Evolutionary conservation across 306 rosid genomes (phyloP).

Genomic region (Fragaria nilgerrensis): DNA sequence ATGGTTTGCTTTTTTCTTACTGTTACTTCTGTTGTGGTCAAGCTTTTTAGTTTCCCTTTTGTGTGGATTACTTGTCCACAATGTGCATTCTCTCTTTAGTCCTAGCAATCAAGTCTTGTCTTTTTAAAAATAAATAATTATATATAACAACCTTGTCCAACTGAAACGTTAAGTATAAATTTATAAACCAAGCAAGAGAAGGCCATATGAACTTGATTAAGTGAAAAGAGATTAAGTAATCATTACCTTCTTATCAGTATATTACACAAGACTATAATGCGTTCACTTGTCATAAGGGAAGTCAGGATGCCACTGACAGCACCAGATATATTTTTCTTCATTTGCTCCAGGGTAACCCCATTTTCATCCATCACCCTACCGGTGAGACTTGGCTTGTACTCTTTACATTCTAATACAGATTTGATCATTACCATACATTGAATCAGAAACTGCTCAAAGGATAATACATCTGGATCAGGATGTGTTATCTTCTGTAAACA

Average conservation of each 20-base stretch:
- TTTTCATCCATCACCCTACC: constrained; percentile 94
- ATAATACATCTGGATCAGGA: constrained; percentile 65
- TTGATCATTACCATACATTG: constrained; percentile 96
- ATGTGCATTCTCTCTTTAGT: neutral
- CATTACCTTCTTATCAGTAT: constrained; percentile 79
- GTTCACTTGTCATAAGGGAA: constrained; percentile 79
- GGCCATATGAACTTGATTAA: constrained; percentile 19
- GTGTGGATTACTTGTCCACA: neutral
- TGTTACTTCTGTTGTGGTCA: neutral
- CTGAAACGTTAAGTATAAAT: neutral
- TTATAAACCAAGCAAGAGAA: constrained; percentile 24
- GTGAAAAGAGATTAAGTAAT: constrained; percentile 12
- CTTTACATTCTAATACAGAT: constrained; percentile 85
- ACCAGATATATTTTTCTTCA: constrained; percentile 79
- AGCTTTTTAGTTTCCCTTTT: neutral
- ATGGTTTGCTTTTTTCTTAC: neutral
- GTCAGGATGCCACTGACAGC: constrained; percentile 72
- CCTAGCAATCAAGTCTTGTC: neutral
- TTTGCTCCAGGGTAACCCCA: constrained; percentile 66
- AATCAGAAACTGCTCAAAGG: constrained; percentile 88
- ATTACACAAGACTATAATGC: constrained; percentile 67
- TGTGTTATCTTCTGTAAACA: constrained; percentile 86
- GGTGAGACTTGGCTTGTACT: constrained; percentile 79
- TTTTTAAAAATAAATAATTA: neutral
- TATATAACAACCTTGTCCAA: neutral